These are phyloP conservation scores for Pisolithus tinctorius DNA, from an alignment of 768 basidiomycete genomes.

Conservation along the genomic window DNA sequence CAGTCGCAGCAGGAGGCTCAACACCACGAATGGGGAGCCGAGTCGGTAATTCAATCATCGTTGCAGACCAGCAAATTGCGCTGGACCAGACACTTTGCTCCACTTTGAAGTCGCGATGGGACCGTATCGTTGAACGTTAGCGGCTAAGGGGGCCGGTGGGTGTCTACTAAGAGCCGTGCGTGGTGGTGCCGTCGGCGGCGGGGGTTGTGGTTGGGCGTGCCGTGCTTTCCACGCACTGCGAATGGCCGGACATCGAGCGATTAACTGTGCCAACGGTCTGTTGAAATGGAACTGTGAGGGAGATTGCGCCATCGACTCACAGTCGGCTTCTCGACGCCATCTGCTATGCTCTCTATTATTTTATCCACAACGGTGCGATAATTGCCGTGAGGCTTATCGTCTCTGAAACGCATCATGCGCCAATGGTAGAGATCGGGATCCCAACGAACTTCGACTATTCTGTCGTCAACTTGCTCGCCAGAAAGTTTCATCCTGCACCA, in stretches of 20 bases:
- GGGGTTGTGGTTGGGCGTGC: constrained; percentile 32
- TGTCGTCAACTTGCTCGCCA: constrained; percentile 87
- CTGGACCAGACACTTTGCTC: constrained; percentile 72
- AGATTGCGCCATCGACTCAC: constrained; percentile 40
- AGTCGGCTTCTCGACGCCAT: constrained; percentile 85
- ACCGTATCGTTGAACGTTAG: constrained; percentile 42
- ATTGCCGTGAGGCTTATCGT: constrained; percentile 93
- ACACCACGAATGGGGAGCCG: background rate
- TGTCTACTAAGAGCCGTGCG: constrained; percentile 18
- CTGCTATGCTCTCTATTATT: constrained; percentile 85
- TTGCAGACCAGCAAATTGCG: constrained; percentile 55
- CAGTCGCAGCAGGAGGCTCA: no score
- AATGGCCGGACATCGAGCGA: constrained; percentile 56
- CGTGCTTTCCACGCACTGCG: constrained; percentile 73
- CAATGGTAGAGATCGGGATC: constrained; percentile 58
- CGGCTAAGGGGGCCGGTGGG: constrained; percentile 14
- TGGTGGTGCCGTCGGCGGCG: constrained; percentile 18
- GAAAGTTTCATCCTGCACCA: constrained; percentile 69
- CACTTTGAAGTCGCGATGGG: constrained; percentile 56
- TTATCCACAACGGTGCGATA: constrained; percentile 78
- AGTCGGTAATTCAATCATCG: constrained; percentile 35
- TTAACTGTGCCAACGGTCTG: constrained; percentile 42
- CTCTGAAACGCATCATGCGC: constrained; percentile 89
- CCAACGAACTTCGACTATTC: constrained; percentile 94
- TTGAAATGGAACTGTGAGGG: constrained; percentile 5